phyloP scores from a whole-genome alignment of 1,139 yeast genomes.

The Lodderomyces metapsilosis region DNA sequence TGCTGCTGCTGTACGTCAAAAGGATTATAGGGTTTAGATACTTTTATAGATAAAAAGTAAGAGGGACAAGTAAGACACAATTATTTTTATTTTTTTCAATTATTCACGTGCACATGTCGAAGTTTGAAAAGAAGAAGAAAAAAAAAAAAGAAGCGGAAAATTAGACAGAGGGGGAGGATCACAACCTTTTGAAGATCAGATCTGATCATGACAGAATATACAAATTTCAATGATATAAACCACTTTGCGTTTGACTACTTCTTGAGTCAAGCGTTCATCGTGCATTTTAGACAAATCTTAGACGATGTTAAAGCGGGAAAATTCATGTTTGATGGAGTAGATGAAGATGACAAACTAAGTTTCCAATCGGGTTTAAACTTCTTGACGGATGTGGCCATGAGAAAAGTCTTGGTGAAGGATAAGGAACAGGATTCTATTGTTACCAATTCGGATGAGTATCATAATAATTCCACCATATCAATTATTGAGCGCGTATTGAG shows the following conservation, averaged over 20 bases:
- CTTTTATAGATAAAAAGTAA: not conserved
- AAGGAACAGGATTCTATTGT: not conserved
- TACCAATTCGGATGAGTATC: not conserved
- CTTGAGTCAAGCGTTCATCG: not conserved
- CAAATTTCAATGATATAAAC: not conserved
- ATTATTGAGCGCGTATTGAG: not conserved
- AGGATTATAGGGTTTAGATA: not conserved
- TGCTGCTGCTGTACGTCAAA: constrained; percentile 41
- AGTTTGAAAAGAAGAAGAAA: not conserved
- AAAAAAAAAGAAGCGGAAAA: not conserved
- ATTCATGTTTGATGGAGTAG: not conserved
- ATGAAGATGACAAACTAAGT: not conserved
- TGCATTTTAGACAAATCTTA: not conserved
- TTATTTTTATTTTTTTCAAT: too few relatives aligned
- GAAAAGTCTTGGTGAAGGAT: not conserved
- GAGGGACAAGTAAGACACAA: too few relatives aligned
- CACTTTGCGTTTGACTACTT: not conserved
- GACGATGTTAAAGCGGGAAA: not conserved
- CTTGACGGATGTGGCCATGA: not conserved
- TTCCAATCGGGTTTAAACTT: not conserved
- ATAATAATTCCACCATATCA: not conserved
- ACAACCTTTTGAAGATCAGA: too few relatives aligned
- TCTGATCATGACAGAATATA: not conserved
- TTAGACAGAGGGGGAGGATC: not conserved
- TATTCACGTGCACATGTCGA: not conserved